Base-by-base conservation (phyloP, 352 stramenopile genomes). In the Pythium scleroteichum region DNA sequence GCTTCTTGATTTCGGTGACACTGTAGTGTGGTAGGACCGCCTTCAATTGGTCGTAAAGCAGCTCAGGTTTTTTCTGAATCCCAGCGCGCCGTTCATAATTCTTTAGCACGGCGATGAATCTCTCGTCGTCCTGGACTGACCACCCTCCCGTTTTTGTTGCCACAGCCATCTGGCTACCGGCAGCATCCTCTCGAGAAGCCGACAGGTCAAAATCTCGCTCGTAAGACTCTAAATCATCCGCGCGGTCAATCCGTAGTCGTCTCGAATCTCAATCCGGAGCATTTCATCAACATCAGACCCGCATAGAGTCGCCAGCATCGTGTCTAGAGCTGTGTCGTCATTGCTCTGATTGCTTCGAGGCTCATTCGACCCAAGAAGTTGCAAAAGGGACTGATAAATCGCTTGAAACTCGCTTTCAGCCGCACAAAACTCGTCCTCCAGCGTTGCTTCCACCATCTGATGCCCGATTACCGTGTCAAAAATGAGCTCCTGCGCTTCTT, bases 401-500 rank as follows among this genome's bases (percentile, higher is more conserved):
- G 35, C 7, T 27, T 66, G 57, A 29, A 73, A 78, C 14, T 86
- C 76, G 2, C 72, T 59, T 16, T 88, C 76, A 39, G 68, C 78
- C 27, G 52, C 40, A 1, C 65, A 20, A 14, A 72, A 68, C 64
- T 92, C 73, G 27, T 85, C 72, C n/a, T 82, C 74, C 10, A 93
- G 50, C 1, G 82, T 71, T 2, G 74, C 62, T 44, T 84, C 73
- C 8, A 93, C 68, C 66, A 90, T 79, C 64, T 93, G 68, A 22
- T 85, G 73, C 0, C 83, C 83, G 14, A 93, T 82, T 5, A 93
- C 69, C 13, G 80, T 76, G 26, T 93, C 83, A 20, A 89, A 85
- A 16, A 93, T 76, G 20, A 93, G 47, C 27, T 79, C 53, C 40
- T 81, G 72, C 6, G 75, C 60, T 23, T 69, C 48, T 3, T 46